Percentiles rank a stretch among this genome's conserved stretches.
Evolutionary conservation across 306 rosid genomes (phyloP).

Genomic region (Trifolium pratense): DNA sequence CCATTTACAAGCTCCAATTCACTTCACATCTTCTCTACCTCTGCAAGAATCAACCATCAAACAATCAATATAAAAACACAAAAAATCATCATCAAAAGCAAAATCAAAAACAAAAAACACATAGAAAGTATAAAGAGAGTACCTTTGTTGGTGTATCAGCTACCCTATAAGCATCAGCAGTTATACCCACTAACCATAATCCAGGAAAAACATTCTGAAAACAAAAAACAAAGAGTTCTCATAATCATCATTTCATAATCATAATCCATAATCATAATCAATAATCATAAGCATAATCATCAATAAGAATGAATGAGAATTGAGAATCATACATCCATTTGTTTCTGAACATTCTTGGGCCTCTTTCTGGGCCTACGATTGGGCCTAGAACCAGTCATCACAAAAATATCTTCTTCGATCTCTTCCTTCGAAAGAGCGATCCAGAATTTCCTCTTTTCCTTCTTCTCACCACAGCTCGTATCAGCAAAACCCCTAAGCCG

Average conservation of each 20-base stretch:
- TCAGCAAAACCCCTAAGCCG: constrained; percentile 69
- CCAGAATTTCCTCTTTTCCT: constrained; percentile 92
- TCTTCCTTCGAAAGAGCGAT: constrained; percentile 90
- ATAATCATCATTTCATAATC: not conserved
- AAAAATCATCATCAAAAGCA: not conserved
- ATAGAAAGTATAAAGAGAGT: constrained; percentile 1
- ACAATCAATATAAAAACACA: constrained; percentile 8
- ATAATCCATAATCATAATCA: too few relatives aligned
- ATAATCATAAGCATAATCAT: too few relatives aligned
- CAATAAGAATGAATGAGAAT: not conserved
- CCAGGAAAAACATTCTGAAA: constrained; percentile 84
- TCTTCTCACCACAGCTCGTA: constrained; percentile 64
- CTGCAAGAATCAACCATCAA: constrained; percentile 56
- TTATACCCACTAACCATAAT: constrained; percentile 82
- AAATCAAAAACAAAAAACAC: not conserved
- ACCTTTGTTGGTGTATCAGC: constrained; percentile 81
- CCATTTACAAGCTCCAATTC: constrained; percentile 44
- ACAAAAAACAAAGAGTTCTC: not conserved
- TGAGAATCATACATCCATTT: constrained; percentile 65
- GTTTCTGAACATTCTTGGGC: constrained; percentile 89
- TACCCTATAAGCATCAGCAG: constrained; percentile 68
- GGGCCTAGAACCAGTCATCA: constrained; percentile 94
- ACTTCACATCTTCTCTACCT: constrained; percentile 46
- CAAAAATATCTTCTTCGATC: constrained; percentile 90
- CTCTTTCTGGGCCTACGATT: constrained; percentile 84